Evolutionary conservation across 192 early-diverging fungal genomes (phyloP), one percentile per base, ranked within the genome.

Genomic region (Coemansia furcata): DNA sequence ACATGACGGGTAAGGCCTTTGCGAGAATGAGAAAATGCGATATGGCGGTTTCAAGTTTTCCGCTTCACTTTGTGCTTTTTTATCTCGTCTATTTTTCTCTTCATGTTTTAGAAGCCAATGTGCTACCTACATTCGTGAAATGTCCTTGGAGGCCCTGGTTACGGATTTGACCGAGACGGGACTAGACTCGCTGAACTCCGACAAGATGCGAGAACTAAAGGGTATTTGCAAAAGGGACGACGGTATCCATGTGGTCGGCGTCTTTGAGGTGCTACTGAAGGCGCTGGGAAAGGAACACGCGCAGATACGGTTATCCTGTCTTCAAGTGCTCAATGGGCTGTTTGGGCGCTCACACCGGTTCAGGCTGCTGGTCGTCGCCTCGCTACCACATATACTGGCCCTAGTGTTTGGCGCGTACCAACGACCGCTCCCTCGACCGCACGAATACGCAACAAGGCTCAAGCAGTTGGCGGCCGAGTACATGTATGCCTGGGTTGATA

Each of bases 331-430:
- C 9, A 84, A 86, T 50, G 84, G 85, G 66, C 70, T 91, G 6
- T 91, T 91, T 62, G 60, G 67, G 11, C 85, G 90, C 4, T 91
- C 90, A 14, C 88, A 91, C 67, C 71, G 70, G 32, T 88, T 91
- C 68, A 85, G 90, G 37, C 62, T 74, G 11, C 69, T 89, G 15
- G 59, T 88, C 0, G 73, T 83, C 1, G 70, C 71, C 2, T 78
- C 82, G 32, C 83, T 88, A 35, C 85, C 86, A n/a, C 68, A 75
- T 9, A 78, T 89, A 26, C 59, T 89, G 37, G 72, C 79, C 32
- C 71, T 91, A 9, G 75, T 83, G 6, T 70, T 88, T 39, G 90
- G 90, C 7, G 81, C 89, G 0, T 84, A 89, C 44, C 74, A 77
- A 29, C 66, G 81, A 8, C 49, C 75, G 0, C 65, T 89, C 10